Percentiles rank a stretch among this genome's conserved stretches.
phyloP scores from a whole-genome alignment of 2,329 filamentous ascomycete genomes.

The Paramyrothecium sp. region DNA sequence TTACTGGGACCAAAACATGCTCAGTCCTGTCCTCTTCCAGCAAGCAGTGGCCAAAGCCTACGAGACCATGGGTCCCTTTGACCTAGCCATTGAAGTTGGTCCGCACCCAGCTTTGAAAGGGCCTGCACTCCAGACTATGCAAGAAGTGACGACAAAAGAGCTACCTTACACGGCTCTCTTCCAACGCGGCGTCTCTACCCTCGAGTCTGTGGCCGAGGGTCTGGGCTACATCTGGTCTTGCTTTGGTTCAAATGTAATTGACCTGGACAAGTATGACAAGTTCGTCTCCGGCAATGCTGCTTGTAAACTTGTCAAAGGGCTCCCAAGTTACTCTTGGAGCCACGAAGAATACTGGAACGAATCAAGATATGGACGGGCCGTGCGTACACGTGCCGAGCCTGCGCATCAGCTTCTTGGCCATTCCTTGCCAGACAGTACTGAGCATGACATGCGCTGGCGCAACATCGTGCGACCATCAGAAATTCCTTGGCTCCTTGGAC shows the following conservation, averaged over 20 bases:
- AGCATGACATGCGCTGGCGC: conserved; percentile 8
- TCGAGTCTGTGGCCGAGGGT: background rate
- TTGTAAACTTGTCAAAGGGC: background rate
- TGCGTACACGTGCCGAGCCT: background rate
- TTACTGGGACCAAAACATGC: background rate
- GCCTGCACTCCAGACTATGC: background rate
- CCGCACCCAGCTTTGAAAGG: background rate
- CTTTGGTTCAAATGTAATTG: background rate
- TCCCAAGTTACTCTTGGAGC: background rate
- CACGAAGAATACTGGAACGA: conserved; percentile 1
- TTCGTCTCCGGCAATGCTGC: background rate
- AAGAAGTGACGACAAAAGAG: background rate
- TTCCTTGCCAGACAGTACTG: background rate
- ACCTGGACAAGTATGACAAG: background rate
- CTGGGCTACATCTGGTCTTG: background rate
- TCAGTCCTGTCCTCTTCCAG: background rate
- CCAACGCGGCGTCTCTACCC: background rate
- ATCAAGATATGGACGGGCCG: background rate
- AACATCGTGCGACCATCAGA: conserved; percentile 14
- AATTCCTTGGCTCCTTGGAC: conserved; percentile 33
- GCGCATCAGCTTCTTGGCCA: background rate
- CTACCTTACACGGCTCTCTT: background rate
- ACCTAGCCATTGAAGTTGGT: background rate
- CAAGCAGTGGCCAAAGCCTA: background rate
- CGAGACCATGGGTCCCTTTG: background rate